A percentile compares a stretch with the other conserved stretches of the same genome.
These are phyloP conservation scores for Emericellopsis atlantica DNA, from an alignment of 2,329 filamentous ascomycete genomes.

Conservation along the genomic window DNA sequence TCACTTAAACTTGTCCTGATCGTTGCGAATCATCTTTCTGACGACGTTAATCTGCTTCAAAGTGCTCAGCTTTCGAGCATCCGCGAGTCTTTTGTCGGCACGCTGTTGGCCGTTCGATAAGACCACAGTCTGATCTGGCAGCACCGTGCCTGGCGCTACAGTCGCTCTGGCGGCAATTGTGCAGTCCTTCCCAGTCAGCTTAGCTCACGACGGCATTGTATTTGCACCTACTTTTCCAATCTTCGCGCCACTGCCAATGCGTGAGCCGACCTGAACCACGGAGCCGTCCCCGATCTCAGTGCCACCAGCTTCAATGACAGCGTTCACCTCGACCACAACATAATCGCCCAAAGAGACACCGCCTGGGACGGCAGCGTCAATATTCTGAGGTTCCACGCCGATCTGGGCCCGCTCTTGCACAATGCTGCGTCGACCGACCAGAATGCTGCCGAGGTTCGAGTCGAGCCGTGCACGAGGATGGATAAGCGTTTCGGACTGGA, in stretches of 20 bases:
- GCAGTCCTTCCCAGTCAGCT: constrained; percentile 36
- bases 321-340: constrained; percentile 47
- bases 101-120: constrained; percentile 51
- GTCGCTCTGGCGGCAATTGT: constrained; percentile 55
- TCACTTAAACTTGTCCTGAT: constrained; percentile 3
- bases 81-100: constrained; percentile 47
- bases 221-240: constrained; percentile 43
- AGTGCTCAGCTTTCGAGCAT: constrained; percentile 50
- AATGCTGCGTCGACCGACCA: constrained; percentile 70
- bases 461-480: constrained; percentile 76
- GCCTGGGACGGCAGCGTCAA: constrained; percentile 14
- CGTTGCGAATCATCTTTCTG: constrained; percentile 50
- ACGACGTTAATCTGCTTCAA: constrained; percentile 57
- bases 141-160: constrained; percentile 40
- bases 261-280: constrained; percentile 45
- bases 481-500: constrained; percentile 68
- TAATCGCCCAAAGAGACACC: constrained; percentile 49
- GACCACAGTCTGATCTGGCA: constrained; percentile 58
- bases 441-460: constrained; percentile 65
- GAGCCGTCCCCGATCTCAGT: constrained; percentile 50
- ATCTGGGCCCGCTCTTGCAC: constrained; percentile 58
- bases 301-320: constrained; percentile 47
- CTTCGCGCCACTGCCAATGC: constrained; percentile 45
- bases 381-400: constrained; percentile 26
- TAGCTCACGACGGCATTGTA: background rate